Evolutionary conservation across 2,329 filamentous ascomycete genomes (phyloP), one percentile per base, ranked within the genome.

Genomic region (Oidium heveae): DNA sequence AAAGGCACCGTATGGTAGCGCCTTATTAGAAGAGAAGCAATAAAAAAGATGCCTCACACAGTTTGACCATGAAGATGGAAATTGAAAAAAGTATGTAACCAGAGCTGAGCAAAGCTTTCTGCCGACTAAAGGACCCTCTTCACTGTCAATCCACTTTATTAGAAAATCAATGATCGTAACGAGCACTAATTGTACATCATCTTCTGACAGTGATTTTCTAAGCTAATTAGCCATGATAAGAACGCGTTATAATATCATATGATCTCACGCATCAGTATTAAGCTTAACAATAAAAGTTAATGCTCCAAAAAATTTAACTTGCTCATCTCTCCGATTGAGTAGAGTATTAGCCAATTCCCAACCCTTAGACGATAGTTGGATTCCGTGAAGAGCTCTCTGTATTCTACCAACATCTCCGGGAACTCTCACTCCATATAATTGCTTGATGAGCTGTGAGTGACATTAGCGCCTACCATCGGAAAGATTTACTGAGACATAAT

Each of bases 231-330:
- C n/a, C 15, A n/a, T n/a, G 37, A 32, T 32, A 5, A 43, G 28
- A 32, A 9, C 8, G 8, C 1, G 28, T 32, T 32, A 5, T 32
- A 32, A 32, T 32, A 32, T 7, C n/a, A 43, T 0, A 12, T 16
- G 15, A 20, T 62, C 71, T 58, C 69, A 84, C 82, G 80, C 86
- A 64, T 91, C 86, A n/a, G 81, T 82, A 65, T 96, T 95, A 56
- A 96, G 77, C 69, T 96, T 98, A 61, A 96, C 79, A 53, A 86
- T 93, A 60, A 95, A 82, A 0, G 89, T 96, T 56, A 95, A 73
- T 33, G 88, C 89, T 15, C 86, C 91, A 65, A 94, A 94, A 68
- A 96, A 96, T 59, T 84, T 82, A 60, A 91, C 78, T 62, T 88
- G 82, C 57, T 83, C 76, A 60, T 85, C 79, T 22, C 75, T 70